Percentiles rank a stretch among this genome's conserved stretches.
Conservation (phyloP, 352 stramenopile genomes). For the Globisporangium ultimum region DNA sequence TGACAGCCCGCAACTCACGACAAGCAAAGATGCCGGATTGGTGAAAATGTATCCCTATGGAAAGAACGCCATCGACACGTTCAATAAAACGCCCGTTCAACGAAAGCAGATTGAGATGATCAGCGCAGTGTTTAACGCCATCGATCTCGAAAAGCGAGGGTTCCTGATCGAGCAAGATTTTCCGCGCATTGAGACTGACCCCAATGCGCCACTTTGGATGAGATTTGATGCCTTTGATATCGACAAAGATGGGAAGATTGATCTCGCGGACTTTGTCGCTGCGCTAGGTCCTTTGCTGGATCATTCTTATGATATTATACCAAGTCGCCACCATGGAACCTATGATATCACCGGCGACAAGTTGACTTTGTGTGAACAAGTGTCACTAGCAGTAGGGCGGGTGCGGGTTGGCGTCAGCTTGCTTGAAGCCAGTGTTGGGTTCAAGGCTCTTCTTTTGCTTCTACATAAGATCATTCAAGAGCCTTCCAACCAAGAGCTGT, state of each 20-base stretch:
- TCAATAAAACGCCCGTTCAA: slow-evolving; percentile 44
- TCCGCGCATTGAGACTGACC: slow-evolving; percentile 10
- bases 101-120: slow-evolving; percentile 51
- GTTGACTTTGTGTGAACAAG: slow-evolving; percentile 38
- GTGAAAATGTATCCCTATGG: slow-evolving; percentile 65
- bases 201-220: slow-evolving; percentile 26
- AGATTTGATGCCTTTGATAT: slow-evolving; percentile 55
- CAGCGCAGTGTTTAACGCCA: slow-evolving; percentile 22
- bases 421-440: slow-evolving; percentile 10
- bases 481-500: slow-evolving; percentile 30
- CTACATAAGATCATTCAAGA: slow-evolving; percentile 40
- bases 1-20: neutral
- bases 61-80: slow-evolving; percentile 44
- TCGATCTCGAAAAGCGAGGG: slow-evolving; percentile 36
- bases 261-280: slow-evolving; percentile 56
- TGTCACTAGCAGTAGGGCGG: slow-evolving; percentile 34
- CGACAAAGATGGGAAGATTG: slow-evolving; percentile 38
- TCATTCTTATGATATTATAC: slow-evolving; percentile 36
- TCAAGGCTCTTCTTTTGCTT: slow-evolving; percentile 29
- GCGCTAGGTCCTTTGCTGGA: slow-evolving; percentile 50
- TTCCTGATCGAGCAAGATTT: slow-evolving; percentile 36
- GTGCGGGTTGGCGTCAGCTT: slow-evolving; percentile 29
- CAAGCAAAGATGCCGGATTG: slow-evolving; percentile 4
- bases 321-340: neutral
- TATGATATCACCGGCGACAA: slow-evolving; percentile 3